Evolutionary conservation across 2,329 filamentous ascomycete species (phyloP).

Genomic region (Hymenoscyphus repandus): DNA sequence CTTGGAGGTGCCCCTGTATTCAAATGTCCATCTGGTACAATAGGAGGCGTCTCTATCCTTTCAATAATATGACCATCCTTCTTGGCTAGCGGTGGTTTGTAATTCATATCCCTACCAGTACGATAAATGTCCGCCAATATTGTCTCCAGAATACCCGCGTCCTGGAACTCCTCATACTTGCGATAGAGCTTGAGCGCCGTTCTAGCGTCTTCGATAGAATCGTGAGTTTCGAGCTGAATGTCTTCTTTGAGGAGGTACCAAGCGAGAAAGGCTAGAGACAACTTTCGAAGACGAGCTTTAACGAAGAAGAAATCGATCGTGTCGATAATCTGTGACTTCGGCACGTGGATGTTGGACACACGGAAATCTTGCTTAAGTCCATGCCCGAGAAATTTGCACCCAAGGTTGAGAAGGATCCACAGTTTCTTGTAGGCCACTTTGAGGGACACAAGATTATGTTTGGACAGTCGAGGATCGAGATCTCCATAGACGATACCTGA

Average conservation of each 20-base stretch:
- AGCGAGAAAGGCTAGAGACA: conserved; percentile 85
- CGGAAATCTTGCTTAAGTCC: conserved; percentile 93
- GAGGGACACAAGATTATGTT: conserved; percentile 77
- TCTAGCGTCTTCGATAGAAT: conserved; percentile 90
- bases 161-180: conserved; percentile 84
- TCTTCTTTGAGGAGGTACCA: conserved; percentile 89
- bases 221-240: conserved; percentile 88
- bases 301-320: conserved; percentile 91
- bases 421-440: conserved; percentile 97
- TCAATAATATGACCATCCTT: conserved; percentile 41
- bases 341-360: conserved; percentile 96
- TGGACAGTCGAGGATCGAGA: conserved; percentile 70
- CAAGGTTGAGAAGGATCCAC: conserved; percentile 91
- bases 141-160: conserved; percentile 75
- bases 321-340: conserved; percentile 84
- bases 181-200: conserved; percentile 84
- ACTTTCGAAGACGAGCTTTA: conserved; percentile 71
- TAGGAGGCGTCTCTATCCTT: conserved; percentile 51
- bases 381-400: conserved; percentile 90
- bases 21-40: conserved; percentile 32
- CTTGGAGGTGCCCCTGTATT: background rate
- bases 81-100: conserved; percentile 46
- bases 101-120: conserved; percentile 53
- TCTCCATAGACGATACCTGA: conserved; percentile 87
- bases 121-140: conserved; percentile 85